Evolutionary conservation across 2,329 filamentous ascomycete genomes (phyloP).

Genomic region (Chaetomium globosum): DNA sequence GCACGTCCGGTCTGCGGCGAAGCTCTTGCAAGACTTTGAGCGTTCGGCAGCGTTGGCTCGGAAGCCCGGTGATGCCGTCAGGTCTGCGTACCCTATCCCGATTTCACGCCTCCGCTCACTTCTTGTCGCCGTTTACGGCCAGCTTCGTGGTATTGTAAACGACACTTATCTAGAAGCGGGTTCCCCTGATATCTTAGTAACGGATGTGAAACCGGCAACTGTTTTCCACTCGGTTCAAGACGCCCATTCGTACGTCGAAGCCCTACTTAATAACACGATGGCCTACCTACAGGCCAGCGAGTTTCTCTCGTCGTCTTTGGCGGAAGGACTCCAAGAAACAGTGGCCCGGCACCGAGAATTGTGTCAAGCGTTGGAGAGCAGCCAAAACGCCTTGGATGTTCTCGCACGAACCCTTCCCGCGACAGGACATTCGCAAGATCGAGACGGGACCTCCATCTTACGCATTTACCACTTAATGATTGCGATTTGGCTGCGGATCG

Average conservation of each 20-base stretch:
- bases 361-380: slow-evolving; percentile 27
- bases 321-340: slow-evolving; percentile 9
- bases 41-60: background rate
- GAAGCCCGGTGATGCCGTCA: background rate
- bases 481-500: slow-evolving; percentile 24
- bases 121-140: slow-evolving; percentile 28
- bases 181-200: slow-evolving; percentile 16
- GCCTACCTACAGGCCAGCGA: slow-evolving; percentile 25
- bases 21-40: slow-evolving; percentile 28
- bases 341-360: slow-evolving; percentile 26
- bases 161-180: slow-evolving; percentile 9
- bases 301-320: background rate
- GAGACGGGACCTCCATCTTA: slow-evolving; percentile 19
- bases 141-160: slow-evolving; percentile 29
- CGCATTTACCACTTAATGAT: slow-evolving; percentile 26
- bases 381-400: slow-evolving; percentile 26
- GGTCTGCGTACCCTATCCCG: slow-evolving; percentile 21
- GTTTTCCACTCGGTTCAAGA: slow-evolving; percentile 28
- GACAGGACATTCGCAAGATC: background rate
- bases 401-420: background rate
- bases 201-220: slow-evolving; percentile 23
- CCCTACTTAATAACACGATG: slow-evolving; percentile 25
- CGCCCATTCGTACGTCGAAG: slow-evolving; percentile 30
- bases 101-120: slow-evolving; percentile 24
- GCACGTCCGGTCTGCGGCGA: slow-evolving; percentile 28